phyloP scores from a whole-genome alignment of 2,329 filamentous ascomycete species.

The Emericellopsis cladophorae region DNA sequence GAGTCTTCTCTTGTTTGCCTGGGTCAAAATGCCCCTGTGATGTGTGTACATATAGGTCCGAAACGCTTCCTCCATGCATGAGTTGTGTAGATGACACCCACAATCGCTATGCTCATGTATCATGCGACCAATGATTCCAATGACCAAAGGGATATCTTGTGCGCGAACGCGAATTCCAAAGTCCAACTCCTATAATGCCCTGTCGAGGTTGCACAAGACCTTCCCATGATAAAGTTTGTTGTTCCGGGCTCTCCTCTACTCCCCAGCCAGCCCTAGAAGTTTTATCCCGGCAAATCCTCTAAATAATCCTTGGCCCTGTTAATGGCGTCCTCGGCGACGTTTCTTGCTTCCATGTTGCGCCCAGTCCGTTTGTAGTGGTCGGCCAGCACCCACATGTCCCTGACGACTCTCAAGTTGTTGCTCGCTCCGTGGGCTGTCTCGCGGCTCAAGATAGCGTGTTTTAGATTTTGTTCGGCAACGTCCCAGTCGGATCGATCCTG shows the following conservation, averaged over 20 bases:
- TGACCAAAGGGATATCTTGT: too few species aligned
- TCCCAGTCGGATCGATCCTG: slow-evolving; percentile 18
- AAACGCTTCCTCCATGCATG: too few species aligned
- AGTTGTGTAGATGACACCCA: too few species aligned
- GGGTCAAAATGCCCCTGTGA: too few species aligned
- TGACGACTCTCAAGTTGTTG: slow-evolving; percentile 20
- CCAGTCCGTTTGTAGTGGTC: slow-evolving; percentile 18
- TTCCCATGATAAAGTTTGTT: too few species aligned
- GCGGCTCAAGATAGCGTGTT: slow-evolving; percentile 17
- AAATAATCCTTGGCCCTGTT: slow-evolving; percentile 17
- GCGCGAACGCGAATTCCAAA: not conserved
- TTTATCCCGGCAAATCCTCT: slow-evolving; percentile 8
- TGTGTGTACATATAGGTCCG: too few species aligned
- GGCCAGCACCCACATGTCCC: slow-evolving; percentile 25
- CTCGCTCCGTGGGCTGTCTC: slow-evolving; percentile 20
- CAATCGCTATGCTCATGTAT: too few species aligned
- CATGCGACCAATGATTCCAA: not conserved
- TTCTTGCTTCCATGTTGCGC: slow-evolving; percentile 11
- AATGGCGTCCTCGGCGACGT: slow-evolving; percentile 17
- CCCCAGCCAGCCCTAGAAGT: not conserved
- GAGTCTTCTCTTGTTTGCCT: too few species aligned
- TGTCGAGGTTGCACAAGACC: too few species aligned
- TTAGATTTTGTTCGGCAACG: slow-evolving; percentile 18
- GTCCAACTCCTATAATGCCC: not conserved
- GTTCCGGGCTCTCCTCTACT: too few species aligned